Evolutionary conservation across 768 basidiomycete genomes (phyloP).

Genomic region (Xerocomellus chrysenteron): DNA sequence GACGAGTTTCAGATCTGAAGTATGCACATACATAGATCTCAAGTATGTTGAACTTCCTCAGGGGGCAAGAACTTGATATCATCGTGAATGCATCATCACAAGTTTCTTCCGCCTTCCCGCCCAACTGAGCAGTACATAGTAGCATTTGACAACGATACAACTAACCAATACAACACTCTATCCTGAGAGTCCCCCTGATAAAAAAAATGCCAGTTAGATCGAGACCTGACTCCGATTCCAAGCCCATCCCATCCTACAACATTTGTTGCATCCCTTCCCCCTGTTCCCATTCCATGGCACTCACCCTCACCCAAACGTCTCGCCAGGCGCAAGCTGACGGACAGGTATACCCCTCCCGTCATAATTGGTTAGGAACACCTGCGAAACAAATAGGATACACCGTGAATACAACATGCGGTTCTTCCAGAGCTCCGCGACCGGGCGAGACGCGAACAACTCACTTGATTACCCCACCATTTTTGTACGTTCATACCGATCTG

Average conservation of each 20-base stretch:
- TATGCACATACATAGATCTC: too few relatives aligned
- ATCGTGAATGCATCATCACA: too few relatives aligned
- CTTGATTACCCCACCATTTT: constrained; percentile 32
- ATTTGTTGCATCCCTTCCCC: not conserved
- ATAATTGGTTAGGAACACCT: constrained; percentile 25
- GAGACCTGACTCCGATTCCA: not conserved
- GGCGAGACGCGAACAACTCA: not conserved
- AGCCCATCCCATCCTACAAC: not conserved
- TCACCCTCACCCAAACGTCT: constrained; percentile 21
- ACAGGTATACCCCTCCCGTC: constrained; percentile 29
- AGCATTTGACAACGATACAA: not conserved
- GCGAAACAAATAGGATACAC: not conserved
- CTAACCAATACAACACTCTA: not conserved
- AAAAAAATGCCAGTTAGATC: not conserved
- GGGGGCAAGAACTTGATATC: too few relatives aligned
- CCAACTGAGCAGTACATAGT: too few relatives aligned
- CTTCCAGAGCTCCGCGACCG: not conserved
- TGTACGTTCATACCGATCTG: constrained; percentile 25
- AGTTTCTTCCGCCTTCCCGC: too few relatives aligned
- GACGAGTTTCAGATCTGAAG: too few relatives aligned
- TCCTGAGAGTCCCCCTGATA: not conserved
- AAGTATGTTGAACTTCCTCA: too few relatives aligned
- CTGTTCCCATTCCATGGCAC: not conserved
- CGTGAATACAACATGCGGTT: not conserved
- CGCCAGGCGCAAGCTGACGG: constrained; percentile 20